Conservation (phyloP, 2,329 filamentous ascomycete genomes). For the Trichophyton mentagrophytes region DNA sequence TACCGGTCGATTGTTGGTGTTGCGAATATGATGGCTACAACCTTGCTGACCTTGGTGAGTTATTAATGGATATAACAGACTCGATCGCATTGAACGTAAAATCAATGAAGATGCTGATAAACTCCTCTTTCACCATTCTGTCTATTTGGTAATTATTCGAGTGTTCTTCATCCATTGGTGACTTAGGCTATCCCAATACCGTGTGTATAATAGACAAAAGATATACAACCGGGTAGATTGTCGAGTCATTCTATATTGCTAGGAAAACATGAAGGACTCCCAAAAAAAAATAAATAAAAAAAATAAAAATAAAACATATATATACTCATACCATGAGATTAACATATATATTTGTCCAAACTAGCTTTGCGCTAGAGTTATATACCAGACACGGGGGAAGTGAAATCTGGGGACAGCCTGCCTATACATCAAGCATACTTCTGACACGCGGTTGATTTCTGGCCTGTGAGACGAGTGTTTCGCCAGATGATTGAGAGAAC, state of each 20-base stretch:
- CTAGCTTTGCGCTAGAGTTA: not conserved
- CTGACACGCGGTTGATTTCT: slow-evolving; percentile 9
- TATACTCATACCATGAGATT: not conserved
- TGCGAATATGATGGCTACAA: too few relatives aligned
- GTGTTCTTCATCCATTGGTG: too few relatives aligned
- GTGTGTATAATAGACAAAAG: not conserved
- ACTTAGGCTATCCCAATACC: not conserved
- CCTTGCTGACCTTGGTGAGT: too few relatives aligned
- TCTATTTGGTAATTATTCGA: too few relatives aligned
- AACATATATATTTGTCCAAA: not conserved
- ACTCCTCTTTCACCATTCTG: too few relatives aligned
- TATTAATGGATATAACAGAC: too few relatives aligned
- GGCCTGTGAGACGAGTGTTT: slow-evolving; percentile 9
- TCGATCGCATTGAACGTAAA: too few relatives aligned
- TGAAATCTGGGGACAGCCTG: not conserved
- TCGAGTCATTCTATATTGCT: not conserved
- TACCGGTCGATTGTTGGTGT: too few relatives aligned
- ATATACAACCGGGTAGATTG: not conserved
- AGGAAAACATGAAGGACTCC: not conserved
- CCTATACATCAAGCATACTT: slow-evolving; percentile 12
- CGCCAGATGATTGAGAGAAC: slow-evolving; percentile 9
- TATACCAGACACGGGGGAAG: not conserved
- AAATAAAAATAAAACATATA: not conserved
- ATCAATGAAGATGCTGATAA: too few relatives aligned
- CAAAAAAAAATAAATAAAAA: not conserved